A percentile compares a stretch with the other conserved stretches of the same genome.
Conservation (phyloP, 2,329 filamentous ascomycete species). For the Rhinocladiella similis region DNA sequence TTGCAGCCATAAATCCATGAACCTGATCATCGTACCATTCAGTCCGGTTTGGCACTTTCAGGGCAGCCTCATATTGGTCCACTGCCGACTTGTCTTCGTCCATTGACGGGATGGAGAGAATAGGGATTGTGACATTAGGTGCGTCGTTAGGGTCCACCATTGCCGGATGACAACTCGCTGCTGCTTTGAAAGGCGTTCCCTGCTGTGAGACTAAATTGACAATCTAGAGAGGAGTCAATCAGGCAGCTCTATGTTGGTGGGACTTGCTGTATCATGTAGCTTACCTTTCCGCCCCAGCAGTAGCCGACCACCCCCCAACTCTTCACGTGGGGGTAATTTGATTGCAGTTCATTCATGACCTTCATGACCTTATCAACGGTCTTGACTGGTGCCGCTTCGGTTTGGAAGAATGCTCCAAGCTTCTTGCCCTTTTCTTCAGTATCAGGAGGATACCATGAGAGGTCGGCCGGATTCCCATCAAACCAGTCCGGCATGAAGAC, state of each 20-base stretch:
- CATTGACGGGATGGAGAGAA: conserved; percentile 57
- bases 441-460: conserved; percentile 61
- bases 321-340: conserved; percentile 47
- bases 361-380: conserved; percentile 57
- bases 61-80: conserved; percentile 39
- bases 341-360: conserved; percentile 55
- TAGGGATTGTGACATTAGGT: conserved; percentile 56
- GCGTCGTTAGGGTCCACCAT: conserved; percentile 63
- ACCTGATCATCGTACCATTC: conserved; percentile 46
- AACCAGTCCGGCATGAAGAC: conserved; percentile 95
- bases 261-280: background rate
- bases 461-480: conserved; percentile 68
- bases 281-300: conserved; percentile 58
- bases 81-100: conserved; percentile 56
- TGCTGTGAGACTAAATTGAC: conserved; percentile 56
- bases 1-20: conserved; percentile 49
- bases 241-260: background rate
- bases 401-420: conserved; percentile 60
- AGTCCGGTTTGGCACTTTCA: conserved; percentile 43
- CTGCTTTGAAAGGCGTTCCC: conserved; percentile 58
- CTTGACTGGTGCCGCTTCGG: conserved; percentile 57
- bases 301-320: conserved; percentile 62
- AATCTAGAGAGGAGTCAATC: conserved; percentile 12
- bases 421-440: conserved; percentile 62
- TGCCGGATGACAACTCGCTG: conserved; percentile 58